Evolutionary conservation across 2,329 filamentous ascomycete species (phyloP).

Genomic region (Ascomycota sp.): DNA sequence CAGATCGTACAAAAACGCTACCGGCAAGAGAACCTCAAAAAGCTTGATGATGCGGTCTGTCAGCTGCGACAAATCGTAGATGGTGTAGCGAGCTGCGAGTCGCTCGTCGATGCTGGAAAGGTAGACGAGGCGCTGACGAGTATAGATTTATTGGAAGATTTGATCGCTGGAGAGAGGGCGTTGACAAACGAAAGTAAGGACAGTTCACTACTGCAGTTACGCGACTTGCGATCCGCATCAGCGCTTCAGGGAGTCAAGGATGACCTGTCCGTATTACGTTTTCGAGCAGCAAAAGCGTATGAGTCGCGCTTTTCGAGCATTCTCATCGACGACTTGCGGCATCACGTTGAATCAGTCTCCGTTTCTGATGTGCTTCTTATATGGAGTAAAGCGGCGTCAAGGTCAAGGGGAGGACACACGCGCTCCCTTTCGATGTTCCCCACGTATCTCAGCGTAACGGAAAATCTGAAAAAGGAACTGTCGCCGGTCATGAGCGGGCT

Average conservation of each 20-base stretch:
- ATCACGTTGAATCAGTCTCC: conserved; percentile 59
- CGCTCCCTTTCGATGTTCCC: conserved; percentile 52
- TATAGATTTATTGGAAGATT: conserved; percentile 57
- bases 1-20: conserved; percentile 70
- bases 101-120: conserved; percentile 63
- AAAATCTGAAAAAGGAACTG: conserved; percentile 50
- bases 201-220: conserved; percentile 18
- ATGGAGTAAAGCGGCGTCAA: conserved; percentile 61
- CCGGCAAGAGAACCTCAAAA: conserved; percentile 64
- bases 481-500: conserved; percentile 55
- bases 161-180: conserved; percentile 55
- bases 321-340: conserved; percentile 57
- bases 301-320: conserved; percentile 62
- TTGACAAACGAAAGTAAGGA: conserved; percentile 7
- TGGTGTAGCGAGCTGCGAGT: conserved; percentile 56
- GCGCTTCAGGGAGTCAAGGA: conserved; percentile 63
- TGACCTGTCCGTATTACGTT: conserved; percentile 56
- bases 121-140: conserved; percentile 61
- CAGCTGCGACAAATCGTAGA: conserved; percentile 67
- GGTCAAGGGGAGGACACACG: conserved; percentile 45
- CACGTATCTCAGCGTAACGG: conserved; percentile 55
- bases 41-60: conserved; percentile 61
- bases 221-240: conserved; percentile 55
- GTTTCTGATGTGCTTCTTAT: conserved; percentile 56
- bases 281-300: conserved; percentile 70